Evolutionary conservation across 2,329 filamentous ascomycete species (phyloP).

Genomic region (Fusarium sp.): DNA sequence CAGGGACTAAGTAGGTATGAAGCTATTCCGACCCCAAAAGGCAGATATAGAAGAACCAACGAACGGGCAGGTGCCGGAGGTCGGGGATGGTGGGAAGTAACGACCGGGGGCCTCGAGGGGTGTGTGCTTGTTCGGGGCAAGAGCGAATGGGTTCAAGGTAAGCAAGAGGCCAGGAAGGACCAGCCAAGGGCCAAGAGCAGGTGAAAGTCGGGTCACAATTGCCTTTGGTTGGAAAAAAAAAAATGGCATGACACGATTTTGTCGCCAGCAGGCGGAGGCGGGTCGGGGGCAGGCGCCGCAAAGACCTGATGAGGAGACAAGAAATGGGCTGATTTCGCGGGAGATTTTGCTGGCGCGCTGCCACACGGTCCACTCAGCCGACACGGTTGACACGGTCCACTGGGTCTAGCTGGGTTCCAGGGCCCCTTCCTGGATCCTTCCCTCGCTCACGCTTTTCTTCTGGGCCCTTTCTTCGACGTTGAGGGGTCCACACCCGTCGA

Average conservation of each 20-base stretch:
- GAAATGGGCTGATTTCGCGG: conserved; percentile 57
- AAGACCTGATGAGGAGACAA: conserved; percentile 52
- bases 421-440: conserved; percentile 34
- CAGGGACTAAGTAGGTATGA: conserved; percentile 42
- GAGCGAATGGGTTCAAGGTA: conserved; percentile 25
- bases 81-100: conserved; percentile 41
- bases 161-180: conserved; percentile 13
- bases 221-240: conserved; percentile 41
- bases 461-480: conserved; percentile 14
- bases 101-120: conserved; percentile 42
- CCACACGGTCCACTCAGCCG: conserved; percentile 41
- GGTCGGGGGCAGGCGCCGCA: conserved; percentile 46
- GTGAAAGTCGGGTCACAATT: conserved; percentile 45
- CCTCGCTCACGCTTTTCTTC: conserved; percentile 4
- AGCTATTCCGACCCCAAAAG: conserved; percentile 50
- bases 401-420: conserved; percentile 40
- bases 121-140: conserved; percentile 22
- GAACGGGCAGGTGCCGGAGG: conserved; percentile 42
- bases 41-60: conserved; percentile 44
- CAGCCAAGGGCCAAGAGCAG: conserved; percentile 32
- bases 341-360: conserved; percentile 49
- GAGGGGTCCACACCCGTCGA: conserved; percentile 36
- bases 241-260: conserved; percentile 56
- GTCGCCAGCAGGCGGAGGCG: conserved; percentile 52
- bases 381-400: conserved; percentile 40